Evolutionary conservation across 2,329 filamentous ascomycete genomes (phyloP), one percentile per base, ranked within the genome.

Genomic region (Colletotrichum cuscutae): DNA sequence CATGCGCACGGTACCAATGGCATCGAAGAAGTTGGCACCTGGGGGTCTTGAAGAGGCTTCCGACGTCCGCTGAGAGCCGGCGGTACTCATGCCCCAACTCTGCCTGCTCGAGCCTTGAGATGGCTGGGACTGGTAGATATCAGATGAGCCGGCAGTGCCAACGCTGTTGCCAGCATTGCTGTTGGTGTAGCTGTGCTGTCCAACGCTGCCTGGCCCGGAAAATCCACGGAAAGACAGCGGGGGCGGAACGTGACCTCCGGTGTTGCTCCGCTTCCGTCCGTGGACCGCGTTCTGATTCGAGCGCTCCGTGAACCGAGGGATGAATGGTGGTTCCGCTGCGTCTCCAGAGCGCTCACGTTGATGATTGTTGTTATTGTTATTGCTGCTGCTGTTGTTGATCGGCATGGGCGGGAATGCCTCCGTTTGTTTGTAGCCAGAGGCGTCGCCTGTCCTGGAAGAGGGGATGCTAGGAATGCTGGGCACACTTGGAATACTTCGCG

Each of bases 1-100:
- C 96, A 99, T 98, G 32, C 97, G 91, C 59, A 98, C 91, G 2
- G 95, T 98, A 1, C 95, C 95, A 71, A 97, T 92, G 1, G 93
- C 93, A 77, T 97, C 95, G 79, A 97, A 97, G 84, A 97, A 95
- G 81, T 91, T 91, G 70, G 84, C 84, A 4, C 81, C 76, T 22
- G 42, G 19, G 35, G 82, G 81, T 6, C 83, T 80, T 11, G 86
- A 88, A 1, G 88, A 90, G 3, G 87, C 86, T 73, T 90, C 89
- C 0, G 88, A 89, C 3, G 87, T 88, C n/a, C 87, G 84, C 72
- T 86, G 84, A 5, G 87, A 89, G 3, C 82, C 80, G 58, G 79
- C 80, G 72, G 83, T 85, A 73, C 83, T 85, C 80, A 86, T 82
- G 12, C 82, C 84, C 82, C 84, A 87, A 54, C 82, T 81, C 64